Evolutionary conservation across 345 rosid species (phyloP), one percentile per base, ranked within the genome.

Genomic region (Litchi chinensis): DNA sequence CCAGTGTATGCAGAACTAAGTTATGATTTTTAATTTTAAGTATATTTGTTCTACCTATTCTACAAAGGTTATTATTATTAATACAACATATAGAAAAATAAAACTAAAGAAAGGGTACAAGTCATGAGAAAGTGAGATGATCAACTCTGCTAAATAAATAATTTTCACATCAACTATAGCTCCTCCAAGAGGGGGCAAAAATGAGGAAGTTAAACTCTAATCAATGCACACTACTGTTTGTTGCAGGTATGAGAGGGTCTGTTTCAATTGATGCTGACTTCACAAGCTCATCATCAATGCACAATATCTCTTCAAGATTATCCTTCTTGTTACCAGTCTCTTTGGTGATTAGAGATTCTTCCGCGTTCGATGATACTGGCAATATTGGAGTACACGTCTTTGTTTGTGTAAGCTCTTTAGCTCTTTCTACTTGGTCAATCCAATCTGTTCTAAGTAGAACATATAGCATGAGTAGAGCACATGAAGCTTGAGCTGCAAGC

Each of bases 401-500:
- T 50, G 75, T 65, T 76, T 84, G 83, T n/a, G 99, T 94, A 11
- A 96, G 91, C 40, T 83, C 79, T 81, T 83, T 88, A 16, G 99
- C 97, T 87, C 97, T 89, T 48, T 93, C 86, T 1, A 74, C 93
- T 80, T 96, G 92, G 24, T 77, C 82, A 65, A 28, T 71, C 99
- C 98, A 94, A 68, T 96, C 97, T 44, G 97, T 96, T 81, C 65
- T 88, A 71, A 87, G 68, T 10, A 96, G 90, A 21, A 91, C 92
- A 72, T 40, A 80, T 8, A 96, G 76, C 98, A 96, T 96, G 77
- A 94, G 89, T 24, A 86, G 26, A 18, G 95, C 98, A 69, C 99
- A 96, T 0, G 97, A 88, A 10, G 85, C 97, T 85, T 96, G 98
- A 71, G 99, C 99, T 0, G 99, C 97, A 82, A 96, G 91, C 80